Percentiles rank a stretch among this genome's conserved stretches.
phyloP scores from a whole-genome alignment of 2,329 filamentous ascomycete species.

The Trichoderma sp. region DNA sequence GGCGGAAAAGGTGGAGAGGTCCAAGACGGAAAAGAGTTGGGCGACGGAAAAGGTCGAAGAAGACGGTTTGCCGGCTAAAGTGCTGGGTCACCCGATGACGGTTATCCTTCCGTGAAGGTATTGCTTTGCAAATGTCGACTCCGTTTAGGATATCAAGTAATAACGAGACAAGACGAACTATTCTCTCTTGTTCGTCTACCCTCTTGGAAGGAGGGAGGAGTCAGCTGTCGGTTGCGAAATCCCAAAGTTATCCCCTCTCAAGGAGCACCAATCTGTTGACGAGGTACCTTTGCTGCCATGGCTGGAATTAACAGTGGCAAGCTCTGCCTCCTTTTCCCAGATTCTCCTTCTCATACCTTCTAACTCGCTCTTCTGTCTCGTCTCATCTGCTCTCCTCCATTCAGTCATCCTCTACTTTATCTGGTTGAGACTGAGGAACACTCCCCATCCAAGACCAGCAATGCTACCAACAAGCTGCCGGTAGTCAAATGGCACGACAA shows the following conservation, averaged over 20 bases:
- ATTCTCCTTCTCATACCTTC: neutral
- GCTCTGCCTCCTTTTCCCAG: neutral
- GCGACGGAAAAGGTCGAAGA: slow-evolving; percentile 5
- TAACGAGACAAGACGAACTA: neutral
- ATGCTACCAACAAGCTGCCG: slow-evolving; percentile 16
- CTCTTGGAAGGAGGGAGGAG: neutral
- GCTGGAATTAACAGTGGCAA: neutral
- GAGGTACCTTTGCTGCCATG: neutral
- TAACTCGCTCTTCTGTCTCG: neutral
- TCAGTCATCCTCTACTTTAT: neutral
- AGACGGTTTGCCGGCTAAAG: neutral
- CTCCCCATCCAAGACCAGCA: slow-evolving; percentile 16
- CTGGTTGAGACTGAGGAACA: slow-evolving; percentile 19
- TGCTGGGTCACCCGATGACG: neutral
- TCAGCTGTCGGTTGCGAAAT: neutral
- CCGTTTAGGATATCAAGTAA: neutral
- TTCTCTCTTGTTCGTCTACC: neutral
- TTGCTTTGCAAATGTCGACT: neutral
- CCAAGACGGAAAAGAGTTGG: slow-evolving; percentile 1
- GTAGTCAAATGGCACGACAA: slow-evolving; percentile 14
- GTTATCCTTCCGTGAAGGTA: neutral
- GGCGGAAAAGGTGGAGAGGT: neutral
- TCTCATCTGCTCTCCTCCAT: neutral
- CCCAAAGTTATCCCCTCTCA: neutral
- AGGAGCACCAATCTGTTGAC: neutral